Percentiles rank a stretch among this genome's conserved stretches.
Conservation (phyloP, 352 stramenopile species). For the Pythium guiyangense region DNA sequence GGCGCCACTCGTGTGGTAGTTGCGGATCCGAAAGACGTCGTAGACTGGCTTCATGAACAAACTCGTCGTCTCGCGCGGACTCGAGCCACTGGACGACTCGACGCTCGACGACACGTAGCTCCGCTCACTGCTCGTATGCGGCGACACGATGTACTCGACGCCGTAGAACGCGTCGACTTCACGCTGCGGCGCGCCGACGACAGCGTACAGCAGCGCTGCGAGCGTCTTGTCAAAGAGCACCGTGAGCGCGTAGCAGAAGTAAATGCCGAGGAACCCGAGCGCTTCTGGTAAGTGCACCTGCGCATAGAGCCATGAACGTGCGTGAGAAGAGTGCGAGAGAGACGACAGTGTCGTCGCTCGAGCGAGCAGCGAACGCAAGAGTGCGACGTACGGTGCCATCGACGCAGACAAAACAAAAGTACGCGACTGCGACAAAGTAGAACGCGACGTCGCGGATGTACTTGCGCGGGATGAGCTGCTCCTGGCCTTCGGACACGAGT, state of each 20-base stretch:
- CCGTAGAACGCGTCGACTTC: conserved; percentile 34
- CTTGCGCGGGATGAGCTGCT: conserved; percentile 74
- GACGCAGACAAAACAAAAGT: conserved; percentile 69
- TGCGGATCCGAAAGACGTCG: conserved; percentile 29
- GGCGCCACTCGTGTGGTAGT: conserved; percentile 8
- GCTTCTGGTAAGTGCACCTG: conserved; percentile 54
- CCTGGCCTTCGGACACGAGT: conserved; percentile 56
- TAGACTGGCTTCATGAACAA: conserved; percentile 20
- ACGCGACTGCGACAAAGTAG: conserved; percentile 66
- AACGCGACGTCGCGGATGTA: conserved; percentile 72
- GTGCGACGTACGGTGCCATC: conserved; percentile 40
- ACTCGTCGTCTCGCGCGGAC: neutral
- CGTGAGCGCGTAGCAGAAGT: conserved; percentile 47
- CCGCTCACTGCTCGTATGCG: conserved; percentile 18
- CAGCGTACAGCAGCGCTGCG: conserved; percentile 13
- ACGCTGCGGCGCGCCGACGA: conserved; percentile 13
- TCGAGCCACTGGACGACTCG: conserved; percentile 3
- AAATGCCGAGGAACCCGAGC: conserved; percentile 70
- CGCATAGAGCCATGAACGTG: neutral
- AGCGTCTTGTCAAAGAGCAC: conserved; percentile 64
- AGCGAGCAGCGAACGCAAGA: neutral
- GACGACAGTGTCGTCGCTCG: too few species aligned
- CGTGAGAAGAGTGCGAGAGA: neutral
- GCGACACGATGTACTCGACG: conserved; percentile 5
- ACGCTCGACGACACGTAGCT: conserved; percentile 16